A percentile compares a stretch with the other conserved stretches of the same genome.
phyloP scores from a whole-genome alignment of 371 early-diverging fungal genomes.

The Enteropsectra breve region DNA sequence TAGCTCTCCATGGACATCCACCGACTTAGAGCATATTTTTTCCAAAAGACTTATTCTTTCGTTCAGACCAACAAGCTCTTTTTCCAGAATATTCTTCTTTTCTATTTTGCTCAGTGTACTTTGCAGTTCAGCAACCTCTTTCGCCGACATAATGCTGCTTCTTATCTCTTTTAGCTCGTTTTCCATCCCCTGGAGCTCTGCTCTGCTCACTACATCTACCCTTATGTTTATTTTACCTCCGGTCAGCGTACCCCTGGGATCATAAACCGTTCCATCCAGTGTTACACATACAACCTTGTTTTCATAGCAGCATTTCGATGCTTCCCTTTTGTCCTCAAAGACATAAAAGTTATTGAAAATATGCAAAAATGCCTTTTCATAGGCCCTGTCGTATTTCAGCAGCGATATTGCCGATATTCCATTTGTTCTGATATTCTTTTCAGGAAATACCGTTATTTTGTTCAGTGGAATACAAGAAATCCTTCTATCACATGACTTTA shows the following conservation, averaged over 20 bases:
- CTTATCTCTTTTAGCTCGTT: slow-evolving; percentile 1
- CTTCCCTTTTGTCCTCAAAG: slow-evolving; percentile 63
- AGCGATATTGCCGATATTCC: slow-evolving; percentile 68
- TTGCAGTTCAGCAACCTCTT: not conserved
- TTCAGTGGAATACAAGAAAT: slow-evolving; percentile 89
- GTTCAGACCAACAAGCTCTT: slow-evolving; percentile 67
- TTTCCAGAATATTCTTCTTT: slow-evolving; percentile 65
- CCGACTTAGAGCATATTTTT: slow-evolving; percentile 11
- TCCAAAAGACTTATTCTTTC: slow-evolving; percentile 69
- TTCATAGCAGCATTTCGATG: slow-evolving; percentile 72
- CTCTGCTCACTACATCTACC: slow-evolving; percentile 12
- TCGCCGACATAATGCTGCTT: not conserved
- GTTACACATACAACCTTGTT: slow-evolving; percentile 68
- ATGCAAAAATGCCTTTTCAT: slow-evolving; percentile 68
- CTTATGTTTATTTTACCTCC: slow-evolving; percentile 69
- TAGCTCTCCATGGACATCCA: slow-evolving; percentile 22
- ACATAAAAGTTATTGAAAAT: slow-evolving; percentile 85
- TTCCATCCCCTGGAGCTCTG: not conserved
- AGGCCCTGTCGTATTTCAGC: slow-evolving; percentile 68
- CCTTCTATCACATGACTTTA: slow-evolving; percentile 71
- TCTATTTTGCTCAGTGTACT: slow-evolving; percentile 64
- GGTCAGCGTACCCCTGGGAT: slow-evolving; percentile 84
- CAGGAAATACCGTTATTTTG: slow-evolving; percentile 65
- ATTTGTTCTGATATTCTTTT: slow-evolving; percentile 11
- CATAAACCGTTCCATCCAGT: slow-evolving; percentile 91